These are phyloP conservation scores for Taiozyma onychis DNA, from an alignment of 1,139 yeast species.

Conservation along the genomic window DNA sequence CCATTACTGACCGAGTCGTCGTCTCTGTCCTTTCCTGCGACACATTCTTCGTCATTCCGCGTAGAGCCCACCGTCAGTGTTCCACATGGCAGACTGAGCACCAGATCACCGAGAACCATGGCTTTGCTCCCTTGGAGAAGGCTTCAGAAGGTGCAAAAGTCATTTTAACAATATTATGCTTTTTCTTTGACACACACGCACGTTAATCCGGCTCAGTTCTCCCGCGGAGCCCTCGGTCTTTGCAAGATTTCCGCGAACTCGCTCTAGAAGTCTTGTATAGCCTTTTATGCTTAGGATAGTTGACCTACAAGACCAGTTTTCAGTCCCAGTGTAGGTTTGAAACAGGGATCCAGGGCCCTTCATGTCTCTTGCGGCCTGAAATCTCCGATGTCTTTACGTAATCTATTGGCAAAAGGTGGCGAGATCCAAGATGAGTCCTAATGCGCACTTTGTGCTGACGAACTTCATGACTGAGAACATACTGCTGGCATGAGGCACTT, in stretches of 20 bases:
- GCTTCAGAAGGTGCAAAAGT: too few species aligned
- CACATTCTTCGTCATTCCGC: neutral
- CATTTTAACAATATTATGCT: too few species aligned
- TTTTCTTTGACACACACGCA: neutral
- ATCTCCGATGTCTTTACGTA: too few species aligned
- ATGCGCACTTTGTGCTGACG: neutral
- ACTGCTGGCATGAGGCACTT: neutral
- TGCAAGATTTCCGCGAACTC: neutral
- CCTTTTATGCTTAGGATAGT: too few species aligned
- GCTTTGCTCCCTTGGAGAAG: neutral
- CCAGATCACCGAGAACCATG: conserved; percentile 2
- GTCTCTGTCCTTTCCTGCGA: neutral
- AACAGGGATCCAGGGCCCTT: too few species aligned
- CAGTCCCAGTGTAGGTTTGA: too few species aligned
- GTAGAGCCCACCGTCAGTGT: neutral
- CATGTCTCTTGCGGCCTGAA: too few species aligned
- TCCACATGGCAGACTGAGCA: conserved; percentile 2
- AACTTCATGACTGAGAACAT: neutral
- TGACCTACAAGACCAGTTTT: too few species aligned
- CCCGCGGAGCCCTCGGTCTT: too few species aligned
- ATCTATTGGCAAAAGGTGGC: neutral
- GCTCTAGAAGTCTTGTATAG: neutral
- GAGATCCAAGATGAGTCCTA: neutral
- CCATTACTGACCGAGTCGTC: neutral
- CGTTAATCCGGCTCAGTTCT: too few species aligned